These are phyloP conservation scores for Leucosporidium creatinivorum DNA, from an alignment of 768 basidiomycete species.

Conservation along the genomic window DNA sequence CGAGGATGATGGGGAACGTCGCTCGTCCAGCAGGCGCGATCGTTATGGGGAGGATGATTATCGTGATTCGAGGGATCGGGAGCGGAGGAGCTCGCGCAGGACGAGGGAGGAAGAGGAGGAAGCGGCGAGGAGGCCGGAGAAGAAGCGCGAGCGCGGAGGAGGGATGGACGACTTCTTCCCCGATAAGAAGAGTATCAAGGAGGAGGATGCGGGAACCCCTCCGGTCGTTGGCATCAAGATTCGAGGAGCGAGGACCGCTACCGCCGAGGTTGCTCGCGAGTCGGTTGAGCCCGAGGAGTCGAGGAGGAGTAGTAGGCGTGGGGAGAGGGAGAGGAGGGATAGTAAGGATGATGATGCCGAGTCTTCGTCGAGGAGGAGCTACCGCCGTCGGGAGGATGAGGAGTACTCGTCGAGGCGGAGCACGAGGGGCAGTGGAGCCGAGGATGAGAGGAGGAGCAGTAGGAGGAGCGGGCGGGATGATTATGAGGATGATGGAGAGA, in stretches of 20 bases:
- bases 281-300: constrained; percentile 1
- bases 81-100: constrained; percentile 9
- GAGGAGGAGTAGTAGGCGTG: constrained; percentile 8
- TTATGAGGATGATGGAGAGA: not conserved
- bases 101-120: constrained; percentile 6
- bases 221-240: constrained; percentile 11
- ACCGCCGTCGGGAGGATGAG: constrained; percentile 4
- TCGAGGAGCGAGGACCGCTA: constrained; percentile 6
- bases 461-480: not conserved
- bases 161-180: constrained; percentile 17
- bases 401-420: constrained; percentile 3
- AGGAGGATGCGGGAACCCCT: not conserved
- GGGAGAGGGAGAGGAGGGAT: not conserved
- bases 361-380: not conserved
- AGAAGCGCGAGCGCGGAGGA: not conserved
- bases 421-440: not conserved
- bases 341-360: not conserved
- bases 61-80: not conserved
- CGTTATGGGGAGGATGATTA: constrained; percentile 4
- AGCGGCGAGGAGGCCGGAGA: not conserved
- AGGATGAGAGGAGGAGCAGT: not conserved
- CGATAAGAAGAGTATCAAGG: not conserved
- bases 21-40: constrained; percentile 6
- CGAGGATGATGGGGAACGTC: constrained; percentile 1
- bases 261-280: not conserved